A percentile compares a stretch with the other conserved stretches of the same genome.
Conservation (phyloP, 176 grass and related monocot genomes). For the Zoysia japonica region DNA sequence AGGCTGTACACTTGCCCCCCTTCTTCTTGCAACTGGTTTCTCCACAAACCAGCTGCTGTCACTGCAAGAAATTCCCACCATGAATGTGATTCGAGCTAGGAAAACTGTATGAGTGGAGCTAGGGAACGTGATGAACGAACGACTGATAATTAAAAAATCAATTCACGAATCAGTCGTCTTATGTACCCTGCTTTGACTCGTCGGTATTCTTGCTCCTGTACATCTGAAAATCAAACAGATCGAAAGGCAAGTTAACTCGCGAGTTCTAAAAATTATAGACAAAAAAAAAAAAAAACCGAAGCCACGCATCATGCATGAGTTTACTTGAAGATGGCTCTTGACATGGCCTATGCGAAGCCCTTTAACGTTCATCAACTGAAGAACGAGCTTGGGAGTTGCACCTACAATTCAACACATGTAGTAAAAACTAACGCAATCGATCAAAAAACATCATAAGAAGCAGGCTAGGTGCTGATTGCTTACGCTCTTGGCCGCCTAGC, state of each 20-base stretch:
- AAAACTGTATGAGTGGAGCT: no score
- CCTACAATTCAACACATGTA: neutral
- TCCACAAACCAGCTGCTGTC: conserved; percentile 36
- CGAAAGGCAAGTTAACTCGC: neutral
- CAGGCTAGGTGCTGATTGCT: neutral
- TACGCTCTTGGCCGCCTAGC: conserved; percentile 74
- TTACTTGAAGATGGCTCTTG: conserved; percentile 83
- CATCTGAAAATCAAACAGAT: conserved; percentile 43
- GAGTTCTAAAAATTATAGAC: neutral
- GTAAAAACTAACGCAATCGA: neutral
- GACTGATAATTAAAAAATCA: neutral
- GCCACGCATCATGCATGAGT: neutral
- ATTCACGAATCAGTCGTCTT: neutral
- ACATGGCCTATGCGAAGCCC: conserved; percentile 81
- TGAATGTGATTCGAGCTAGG: no score
- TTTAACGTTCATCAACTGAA: conserved; percentile 75
- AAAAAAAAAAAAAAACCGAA: neutral
- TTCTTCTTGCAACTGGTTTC: neutral
- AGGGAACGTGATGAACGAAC: neutral
- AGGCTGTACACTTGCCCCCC: conserved; percentile 38
- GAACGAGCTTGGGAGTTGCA: conserved; percentile 76
- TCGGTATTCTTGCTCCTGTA: conserved; percentile 77
- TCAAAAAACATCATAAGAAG: no score
- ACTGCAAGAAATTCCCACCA: neutral
- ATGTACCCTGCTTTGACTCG: conserved; percentile 47